These are phyloP conservation scores for Fusarium burgessii DNA, from an alignment of 2,329 filamentous ascomycete species.

Conservation along the genomic window DNA sequence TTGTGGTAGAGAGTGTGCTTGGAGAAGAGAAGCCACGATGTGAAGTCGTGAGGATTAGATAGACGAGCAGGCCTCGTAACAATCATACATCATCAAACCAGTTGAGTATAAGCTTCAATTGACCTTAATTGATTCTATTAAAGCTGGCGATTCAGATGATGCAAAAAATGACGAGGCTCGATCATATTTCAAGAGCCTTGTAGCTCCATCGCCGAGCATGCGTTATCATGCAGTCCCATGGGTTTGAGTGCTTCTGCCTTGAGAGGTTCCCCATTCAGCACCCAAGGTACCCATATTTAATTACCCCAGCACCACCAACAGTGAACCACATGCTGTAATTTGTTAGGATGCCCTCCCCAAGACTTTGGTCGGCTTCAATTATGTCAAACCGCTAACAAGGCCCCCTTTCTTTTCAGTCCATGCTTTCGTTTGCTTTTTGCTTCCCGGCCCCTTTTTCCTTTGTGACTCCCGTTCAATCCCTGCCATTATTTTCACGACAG, in stretches of 20 bases:
- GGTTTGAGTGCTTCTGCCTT: constrained; percentile 44
- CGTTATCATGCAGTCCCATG: constrained; percentile 47
- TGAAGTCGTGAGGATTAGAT: constrained; percentile 45
- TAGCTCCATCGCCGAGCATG: constrained; percentile 41
- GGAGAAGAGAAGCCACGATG: constrained; percentile 32
- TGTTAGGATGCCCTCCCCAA: constrained; percentile 12
- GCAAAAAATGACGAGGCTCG: constrained; percentile 36
- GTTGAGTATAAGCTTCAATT: constrained; percentile 28
- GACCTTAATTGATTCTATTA: constrained; percentile 37
- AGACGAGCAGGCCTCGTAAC: constrained; percentile 12
- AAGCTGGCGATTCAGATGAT: constrained; percentile 16
- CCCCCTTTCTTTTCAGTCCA: constrained; percentile 25
- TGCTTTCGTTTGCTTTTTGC: constrained; percentile 6
- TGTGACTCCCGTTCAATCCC: constrained; percentile 28
- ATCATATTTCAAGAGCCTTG: constrained; percentile 34
- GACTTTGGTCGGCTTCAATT: constrained; percentile 19
- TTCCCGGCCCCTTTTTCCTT: constrained; percentile 30
- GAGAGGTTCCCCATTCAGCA: constrained; percentile 30
- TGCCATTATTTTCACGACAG: constrained; percentile 9
- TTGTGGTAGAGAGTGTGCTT: constrained; percentile 37
- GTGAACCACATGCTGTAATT: constrained; percentile 19
- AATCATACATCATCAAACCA: not conserved
- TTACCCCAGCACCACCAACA: constrained; percentile 19
- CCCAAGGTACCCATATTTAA: constrained; percentile 17
- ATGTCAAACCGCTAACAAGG: constrained; percentile 20